Conservation (phyloP, 305 asterid species). For the Striga hermonthica region DNA sequence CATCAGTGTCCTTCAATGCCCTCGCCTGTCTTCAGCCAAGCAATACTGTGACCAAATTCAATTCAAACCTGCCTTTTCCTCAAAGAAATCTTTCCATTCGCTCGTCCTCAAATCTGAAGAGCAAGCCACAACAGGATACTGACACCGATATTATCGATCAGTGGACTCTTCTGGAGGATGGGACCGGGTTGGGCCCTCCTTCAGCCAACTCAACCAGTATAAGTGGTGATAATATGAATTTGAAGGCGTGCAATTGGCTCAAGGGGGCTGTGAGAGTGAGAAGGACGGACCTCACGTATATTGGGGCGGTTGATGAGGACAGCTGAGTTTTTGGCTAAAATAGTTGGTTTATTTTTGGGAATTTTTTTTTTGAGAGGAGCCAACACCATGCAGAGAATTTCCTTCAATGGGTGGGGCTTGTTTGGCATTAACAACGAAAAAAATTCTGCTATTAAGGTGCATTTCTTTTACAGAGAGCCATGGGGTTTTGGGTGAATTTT, state of each 20-base stretch:
- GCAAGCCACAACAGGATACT: slow-evolving; percentile 57
- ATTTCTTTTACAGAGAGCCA: no score
- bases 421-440: no score
- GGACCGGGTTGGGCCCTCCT: slow-evolving; percentile 71
- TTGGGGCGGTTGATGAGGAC: slow-evolving; percentile 88
- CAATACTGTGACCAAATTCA: slow-evolving; percentile 46
- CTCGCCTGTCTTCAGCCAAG: slow-evolving; percentile 68
- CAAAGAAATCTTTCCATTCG: slow-evolving; percentile 54
- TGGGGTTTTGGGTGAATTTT: no score
- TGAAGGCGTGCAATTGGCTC: slow-evolving; percentile 74
- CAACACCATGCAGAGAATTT: no score
- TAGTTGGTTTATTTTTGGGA: no score
- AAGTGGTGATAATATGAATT: slow-evolving; percentile 58
- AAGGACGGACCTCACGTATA: slow-evolving; percentile 78
- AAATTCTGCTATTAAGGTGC: no score
- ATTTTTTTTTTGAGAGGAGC: no score
- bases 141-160: slow-evolving; percentile 62
- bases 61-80: slow-evolving; percentile 42
- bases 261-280: slow-evolving; percentile 85
- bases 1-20: slow-evolving; percentile 57
- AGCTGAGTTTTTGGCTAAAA: slow-evolving; percentile 47
- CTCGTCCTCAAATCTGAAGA: slow-evolving; percentile 44
- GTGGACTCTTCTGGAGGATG: slow-evolving; percentile 94
- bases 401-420: no score
- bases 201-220: slow-evolving; percentile 48